Percentiles rank a stretch among this genome's conserved stretches.
Conservation (phyloP, 1,284 basidiomycete genomes). For the Pterulicium gracile region DNA sequence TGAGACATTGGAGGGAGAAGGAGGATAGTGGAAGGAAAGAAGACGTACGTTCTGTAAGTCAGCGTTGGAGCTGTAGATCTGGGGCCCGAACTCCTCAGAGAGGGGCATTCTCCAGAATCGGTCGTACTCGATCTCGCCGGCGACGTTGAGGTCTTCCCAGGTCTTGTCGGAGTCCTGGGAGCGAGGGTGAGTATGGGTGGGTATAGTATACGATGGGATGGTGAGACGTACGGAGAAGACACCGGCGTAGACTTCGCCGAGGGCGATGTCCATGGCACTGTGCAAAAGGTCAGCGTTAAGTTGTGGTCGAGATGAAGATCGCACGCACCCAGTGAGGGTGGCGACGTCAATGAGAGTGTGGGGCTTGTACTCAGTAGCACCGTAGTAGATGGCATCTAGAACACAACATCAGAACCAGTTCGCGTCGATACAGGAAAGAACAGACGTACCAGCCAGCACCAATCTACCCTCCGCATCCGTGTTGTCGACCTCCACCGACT, state of each 20-base stretch:
- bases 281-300: conserved; percentile 8
- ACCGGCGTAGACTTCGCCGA: conserved; percentile 70
- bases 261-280: conserved; percentile 56
- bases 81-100: conserved; percentile 68
- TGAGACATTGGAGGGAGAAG: conserved; percentile 3
- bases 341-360: conserved; percentile 82
- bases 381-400: conserved; percentile 79
- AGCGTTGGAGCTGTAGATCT: conserved; percentile 71
- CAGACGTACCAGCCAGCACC: conserved; percentile 49
- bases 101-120: conserved; percentile 82
- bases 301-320: conserved; percentile 3
- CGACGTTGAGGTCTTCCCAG: conserved; percentile 62
- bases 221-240: conserved; percentile 58
- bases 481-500: conserved; percentile 82
- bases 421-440: not conserved
- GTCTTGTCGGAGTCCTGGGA: conserved; percentile 43
- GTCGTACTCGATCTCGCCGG: conserved; percentile 69
- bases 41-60: conserved; percentile 72
- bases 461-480: conserved; percentile 85
- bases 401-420: conserved; percentile 1
- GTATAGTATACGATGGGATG: not conserved
- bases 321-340: conserved; percentile 57
- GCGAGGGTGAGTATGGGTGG: conserved; percentile 26
- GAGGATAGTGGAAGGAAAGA: not conserved
- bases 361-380: conserved; percentile 69